These are phyloP conservation scores for Eimeria falciformis DNA, from an alignment of 169 alveolate species.

Conservation along the genomic window DNA sequence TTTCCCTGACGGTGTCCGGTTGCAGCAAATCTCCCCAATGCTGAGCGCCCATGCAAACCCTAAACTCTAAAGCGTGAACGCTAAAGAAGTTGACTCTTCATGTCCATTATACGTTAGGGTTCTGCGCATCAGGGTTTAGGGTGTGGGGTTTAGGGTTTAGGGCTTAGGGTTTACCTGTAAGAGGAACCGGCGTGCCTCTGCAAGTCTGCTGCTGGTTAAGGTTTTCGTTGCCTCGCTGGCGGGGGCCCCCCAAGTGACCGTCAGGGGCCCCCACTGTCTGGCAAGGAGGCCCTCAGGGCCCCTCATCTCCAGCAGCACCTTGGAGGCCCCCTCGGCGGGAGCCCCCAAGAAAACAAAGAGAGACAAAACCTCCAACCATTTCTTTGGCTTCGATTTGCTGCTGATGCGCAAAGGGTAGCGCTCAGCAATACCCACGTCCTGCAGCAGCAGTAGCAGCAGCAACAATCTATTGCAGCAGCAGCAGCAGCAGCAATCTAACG, in stretches of 20 bases:
- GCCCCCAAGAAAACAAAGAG: neutral
- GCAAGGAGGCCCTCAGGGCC: constrained; percentile 15
- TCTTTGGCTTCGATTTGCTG: neutral
- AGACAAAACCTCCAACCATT: neutral
- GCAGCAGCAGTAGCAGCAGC: constrained; percentile 4
- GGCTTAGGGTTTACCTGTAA: neutral
- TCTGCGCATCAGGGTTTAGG: no score
- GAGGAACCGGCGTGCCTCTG: neutral
- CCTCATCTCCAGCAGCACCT: constrained; percentile 10
- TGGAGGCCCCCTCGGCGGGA: neutral
- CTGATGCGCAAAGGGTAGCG: neutral
- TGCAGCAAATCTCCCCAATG: neutral
- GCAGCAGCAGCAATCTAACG: neutral
- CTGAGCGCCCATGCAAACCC: no score
- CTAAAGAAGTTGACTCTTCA: no score
- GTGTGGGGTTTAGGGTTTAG: no score
- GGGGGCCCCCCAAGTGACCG: neutral
- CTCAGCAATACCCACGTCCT: neutral
- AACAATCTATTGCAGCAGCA: no score
- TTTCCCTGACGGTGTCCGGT: neutral
- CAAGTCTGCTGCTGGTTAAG: neutral
- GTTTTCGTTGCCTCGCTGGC: neutral
- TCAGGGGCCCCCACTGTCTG: constrained; percentile 25
- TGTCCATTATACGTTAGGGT: no score
- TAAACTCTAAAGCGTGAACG: no score